Evolutionary conservation across 768 basidiomycete genomes (phyloP).

Genomic region (Leucosporidium creatinivorum): DNA sequence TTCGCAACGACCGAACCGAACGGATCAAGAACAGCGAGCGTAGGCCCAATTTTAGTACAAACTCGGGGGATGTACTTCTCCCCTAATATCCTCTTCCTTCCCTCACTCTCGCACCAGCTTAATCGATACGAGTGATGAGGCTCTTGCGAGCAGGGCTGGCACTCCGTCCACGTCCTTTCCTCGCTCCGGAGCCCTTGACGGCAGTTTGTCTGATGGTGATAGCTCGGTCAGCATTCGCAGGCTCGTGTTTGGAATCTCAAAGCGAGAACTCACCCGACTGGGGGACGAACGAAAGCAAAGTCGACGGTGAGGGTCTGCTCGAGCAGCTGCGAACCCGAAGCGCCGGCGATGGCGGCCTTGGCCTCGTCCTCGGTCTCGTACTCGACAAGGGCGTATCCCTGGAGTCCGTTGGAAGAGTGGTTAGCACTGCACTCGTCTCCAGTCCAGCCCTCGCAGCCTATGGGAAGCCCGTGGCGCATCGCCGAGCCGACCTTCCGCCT

Average conservation of each 20-base stretch:
- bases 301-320: slow-evolving; percentile 85
- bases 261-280: slow-evolving; percentile 36
- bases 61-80: too few species aligned
- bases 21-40: too few species aligned
- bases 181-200: slow-evolving; percentile 5
- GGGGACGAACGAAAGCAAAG: slow-evolving; percentile 82
- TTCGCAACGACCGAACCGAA: too few species aligned
- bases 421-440: not conserved
- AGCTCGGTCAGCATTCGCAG: not conserved
- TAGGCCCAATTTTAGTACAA: too few species aligned
- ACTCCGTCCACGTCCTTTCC: slow-evolving; percentile 20
- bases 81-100: too few species aligned
- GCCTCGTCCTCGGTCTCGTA: slow-evolving; percentile 94
- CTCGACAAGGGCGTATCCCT: slow-evolving; percentile 98
- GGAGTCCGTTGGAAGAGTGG: not conserved
- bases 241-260: too few species aligned
- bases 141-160: slow-evolving; percentile 24
- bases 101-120: not conserved
- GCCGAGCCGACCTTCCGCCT: too few species aligned
- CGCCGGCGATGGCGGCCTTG: slow-evolving; percentile 84
- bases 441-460: not conserved
- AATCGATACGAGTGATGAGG: slow-evolving; percentile 29
- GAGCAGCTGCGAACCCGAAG: slow-evolving; percentile 69
- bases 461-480: not conserved
- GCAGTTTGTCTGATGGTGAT: not conserved